Evolutionary conservation across 345 rosid species (phyloP).

Genomic region (Boechera stricta): DNA sequence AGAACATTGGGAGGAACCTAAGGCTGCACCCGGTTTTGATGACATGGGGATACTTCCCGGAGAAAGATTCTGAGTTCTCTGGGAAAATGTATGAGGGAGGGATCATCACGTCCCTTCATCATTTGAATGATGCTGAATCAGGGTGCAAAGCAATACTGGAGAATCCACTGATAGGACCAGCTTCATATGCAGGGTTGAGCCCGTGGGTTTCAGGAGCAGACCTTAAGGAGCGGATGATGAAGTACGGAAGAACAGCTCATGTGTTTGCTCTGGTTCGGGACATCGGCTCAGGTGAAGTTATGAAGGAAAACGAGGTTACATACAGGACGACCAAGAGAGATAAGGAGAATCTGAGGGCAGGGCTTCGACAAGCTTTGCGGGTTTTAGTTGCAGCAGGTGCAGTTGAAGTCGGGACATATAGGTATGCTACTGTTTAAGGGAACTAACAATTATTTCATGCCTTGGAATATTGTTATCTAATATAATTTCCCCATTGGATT

Average conservation of each 20-base stretch:
- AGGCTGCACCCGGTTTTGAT: conserved; percentile 66
- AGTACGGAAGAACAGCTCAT: conserved; percentile 63
- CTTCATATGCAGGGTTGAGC: conserved; percentile 45
- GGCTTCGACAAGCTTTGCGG: conserved; percentile 55
- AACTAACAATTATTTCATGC: no score
- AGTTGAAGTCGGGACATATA: conserved; percentile 65
- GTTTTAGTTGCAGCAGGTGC: conserved; percentile 77
- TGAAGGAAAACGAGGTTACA: conserved; percentile 52
- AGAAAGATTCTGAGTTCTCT: conserved; percentile 43
- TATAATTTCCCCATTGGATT: not conserved
- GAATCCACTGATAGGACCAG: conserved; percentile 63
- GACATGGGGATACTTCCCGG: conserved; percentile 77
- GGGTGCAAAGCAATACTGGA: conserved; percentile 58
- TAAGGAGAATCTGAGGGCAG: conserved; percentile 52
- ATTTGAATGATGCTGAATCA: conserved; percentile 34
- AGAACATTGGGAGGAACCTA: conserved; percentile 64
- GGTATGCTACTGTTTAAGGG: conserved; percentile 7
- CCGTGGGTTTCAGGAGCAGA: conserved; percentile 74
- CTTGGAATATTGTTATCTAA: no score
- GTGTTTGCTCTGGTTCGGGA: conserved; percentile 56
- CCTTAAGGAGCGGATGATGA: conserved; percentile 57
- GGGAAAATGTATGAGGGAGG: conserved; percentile 67
- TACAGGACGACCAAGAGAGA: conserved; percentile 48
- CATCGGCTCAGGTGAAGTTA: conserved; percentile 54
- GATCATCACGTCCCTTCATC: conserved; percentile 60